These are phyloP conservation scores for Cordia subcordata DNA, from an alignment of 257 asterid species.

Conservation along the genomic window DNA sequence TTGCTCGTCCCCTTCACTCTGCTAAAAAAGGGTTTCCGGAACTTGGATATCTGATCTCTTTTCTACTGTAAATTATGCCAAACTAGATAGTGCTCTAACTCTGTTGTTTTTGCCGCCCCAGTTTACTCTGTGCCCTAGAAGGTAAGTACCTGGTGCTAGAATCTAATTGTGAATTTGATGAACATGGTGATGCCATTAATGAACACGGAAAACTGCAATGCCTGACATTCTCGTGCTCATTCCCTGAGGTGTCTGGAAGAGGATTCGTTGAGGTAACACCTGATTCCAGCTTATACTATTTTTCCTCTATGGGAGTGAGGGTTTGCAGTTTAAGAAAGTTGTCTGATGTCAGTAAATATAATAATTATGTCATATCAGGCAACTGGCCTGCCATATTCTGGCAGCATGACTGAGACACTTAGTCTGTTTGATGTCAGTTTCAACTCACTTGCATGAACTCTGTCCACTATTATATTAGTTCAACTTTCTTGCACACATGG, in stretches of 20 bases:
- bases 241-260: slow-evolving; percentile 61
- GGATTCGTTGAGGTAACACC: slow-evolving; percentile 66
- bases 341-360: too few relatives aligned
- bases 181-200: slow-evolving; percentile 13
- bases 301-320: background rate
- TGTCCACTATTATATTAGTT: too few relatives aligned
- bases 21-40: too few relatives aligned
- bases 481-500: too few relatives aligned
- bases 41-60: background rate
- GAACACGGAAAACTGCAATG: slow-evolving; percentile 30
- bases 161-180: slow-evolving; percentile 17
- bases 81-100: slow-evolving; percentile 1
- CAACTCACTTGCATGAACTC: too few relatives aligned
- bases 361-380: too few relatives aligned
- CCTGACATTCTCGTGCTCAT: slow-evolving; percentile 37
- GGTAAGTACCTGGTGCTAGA: slow-evolving; percentile 33
- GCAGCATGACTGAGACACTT: background rate
- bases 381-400: background rate
- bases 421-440: background rate
- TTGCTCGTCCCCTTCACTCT: too few relatives aligned
- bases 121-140: slow-evolving; percentile 42
- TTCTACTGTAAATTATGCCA: background rate
- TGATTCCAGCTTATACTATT: slow-evolving; percentile 9
- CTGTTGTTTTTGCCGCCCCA: slow-evolving; percentile 16
- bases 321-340: too few relatives aligned